These are phyloP conservation scores for Ustilago tritici DNA, from an alignment of 1,284 basidiomycete species.

Conservation along the genomic window DNA sequence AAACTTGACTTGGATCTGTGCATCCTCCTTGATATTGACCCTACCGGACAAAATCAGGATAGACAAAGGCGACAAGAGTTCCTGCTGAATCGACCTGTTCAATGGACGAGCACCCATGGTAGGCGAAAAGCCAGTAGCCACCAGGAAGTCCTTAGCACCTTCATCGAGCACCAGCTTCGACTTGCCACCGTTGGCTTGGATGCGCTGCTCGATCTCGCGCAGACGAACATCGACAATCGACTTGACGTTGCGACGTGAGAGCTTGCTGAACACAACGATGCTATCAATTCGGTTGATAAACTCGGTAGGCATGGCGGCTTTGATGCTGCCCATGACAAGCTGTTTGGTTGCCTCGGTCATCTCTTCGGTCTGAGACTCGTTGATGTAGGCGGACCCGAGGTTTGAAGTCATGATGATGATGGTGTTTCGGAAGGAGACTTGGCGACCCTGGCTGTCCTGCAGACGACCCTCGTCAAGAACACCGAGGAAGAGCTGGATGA, in stretches of 20 bases:
- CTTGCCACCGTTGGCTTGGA: slow-evolving; percentile 79
- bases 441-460: slow-evolving; percentile 72
- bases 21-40: slow-evolving; percentile 83
- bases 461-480: slow-evolving; percentile 91
- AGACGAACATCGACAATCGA: slow-evolving; percentile 74
- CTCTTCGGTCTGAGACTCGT: slow-evolving; percentile 71
- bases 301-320: slow-evolving; percentile 73
- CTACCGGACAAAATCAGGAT: slow-evolving; percentile 86
- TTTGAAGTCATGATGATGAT: slow-evolving; percentile 73
- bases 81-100: slow-evolving; percentile 89
- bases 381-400: slow-evolving; percentile 73
- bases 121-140: slow-evolving; percentile 73
- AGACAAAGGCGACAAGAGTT: slow-evolving; percentile 91
- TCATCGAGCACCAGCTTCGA: slow-evolving; percentile 82
- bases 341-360: slow-evolving; percentile 71
- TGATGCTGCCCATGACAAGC: slow-evolving; percentile 72
- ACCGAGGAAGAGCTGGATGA: slow-evolving; percentile 88
- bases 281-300: slow-evolving; percentile 74
- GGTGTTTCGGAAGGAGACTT: slow-evolving; percentile 68
- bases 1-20: slow-evolving; percentile 81
- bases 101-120: slow-evolving; percentile 81
- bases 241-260: slow-evolving; percentile 72
- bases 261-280: slow-evolving; percentile 74
- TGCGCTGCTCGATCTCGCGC: slow-evolving; percentile 78
- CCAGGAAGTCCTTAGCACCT: slow-evolving; percentile 82